Evolutionary conservation across 495 filamentous ascomycete species (phyloP).

Genomic region (Lophium mytilinum): DNA sequence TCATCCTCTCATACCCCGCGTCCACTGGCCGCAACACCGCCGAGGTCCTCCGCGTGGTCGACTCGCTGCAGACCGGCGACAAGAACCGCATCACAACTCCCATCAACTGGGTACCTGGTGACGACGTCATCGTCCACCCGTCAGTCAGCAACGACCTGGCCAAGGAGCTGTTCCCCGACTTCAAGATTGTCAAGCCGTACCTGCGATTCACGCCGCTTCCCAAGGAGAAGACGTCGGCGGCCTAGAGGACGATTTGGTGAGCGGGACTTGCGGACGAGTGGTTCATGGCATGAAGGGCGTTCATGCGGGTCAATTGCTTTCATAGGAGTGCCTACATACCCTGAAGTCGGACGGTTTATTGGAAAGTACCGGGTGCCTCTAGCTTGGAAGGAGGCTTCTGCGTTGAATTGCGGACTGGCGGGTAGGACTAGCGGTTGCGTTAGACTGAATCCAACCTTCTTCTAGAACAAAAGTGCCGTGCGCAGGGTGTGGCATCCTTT

Average conservation of each 20-base stretch:
- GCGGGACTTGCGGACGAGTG: too few species aligned
- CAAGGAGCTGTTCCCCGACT: constrained; percentile 78
- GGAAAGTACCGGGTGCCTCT: constrained; percentile 33
- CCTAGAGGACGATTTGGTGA: background rate
- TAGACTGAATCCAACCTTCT: background rate
- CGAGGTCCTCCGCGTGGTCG: constrained; percentile 89
- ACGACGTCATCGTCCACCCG: constrained; percentile 91
- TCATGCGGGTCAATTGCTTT: too few species aligned
- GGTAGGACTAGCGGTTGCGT: background rate
- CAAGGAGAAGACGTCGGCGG: constrained; percentile 34
- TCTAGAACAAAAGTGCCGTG: background rate
- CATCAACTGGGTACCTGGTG: constrained; percentile 34
- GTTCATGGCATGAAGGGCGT: too few species aligned
- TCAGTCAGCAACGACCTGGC: constrained; percentile 79
- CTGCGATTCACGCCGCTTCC: constrained; percentile 37
- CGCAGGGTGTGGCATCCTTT: background rate
- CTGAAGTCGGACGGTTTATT: too few species aligned
- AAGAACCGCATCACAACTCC: constrained; percentile 88
- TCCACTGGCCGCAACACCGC: constrained; percentile 95
- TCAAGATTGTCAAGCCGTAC: constrained; percentile 93
- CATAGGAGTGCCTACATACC: too few species aligned
- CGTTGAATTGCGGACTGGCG: background rate
- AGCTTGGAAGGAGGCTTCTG: background rate
- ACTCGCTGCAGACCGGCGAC: constrained; percentile 94
- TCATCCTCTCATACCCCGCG: constrained; percentile 93